Evolutionary conservation across 2,329 filamentous ascomycete species (phyloP).

Genomic region (Scolecobasidium constrictum): DNA sequence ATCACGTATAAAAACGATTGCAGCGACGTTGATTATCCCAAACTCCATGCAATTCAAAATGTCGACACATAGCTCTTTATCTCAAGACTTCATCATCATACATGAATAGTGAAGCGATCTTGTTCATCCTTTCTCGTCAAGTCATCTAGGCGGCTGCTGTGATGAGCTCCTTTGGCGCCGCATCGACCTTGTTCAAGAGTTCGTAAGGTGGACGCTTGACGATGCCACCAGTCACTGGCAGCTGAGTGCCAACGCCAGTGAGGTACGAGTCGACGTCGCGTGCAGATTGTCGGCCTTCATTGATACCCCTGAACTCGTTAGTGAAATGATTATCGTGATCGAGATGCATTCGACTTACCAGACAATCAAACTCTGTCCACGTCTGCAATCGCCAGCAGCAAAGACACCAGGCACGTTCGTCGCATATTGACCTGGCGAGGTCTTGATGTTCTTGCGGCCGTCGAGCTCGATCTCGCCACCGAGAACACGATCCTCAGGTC

Average conservation of each 20-base stretch:
- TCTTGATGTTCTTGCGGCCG: slow-evolving; percentile 92
- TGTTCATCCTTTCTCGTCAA: too few species aligned
- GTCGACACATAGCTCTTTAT: too few species aligned
- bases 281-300: slow-evolving; percentile 87
- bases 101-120: too few species aligned
- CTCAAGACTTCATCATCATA: too few species aligned
- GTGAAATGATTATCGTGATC: slow-evolving; percentile 6
- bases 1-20: too few species aligned
- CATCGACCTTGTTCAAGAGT: slow-evolving; percentile 40
- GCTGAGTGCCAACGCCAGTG: slow-evolving; percentile 58
- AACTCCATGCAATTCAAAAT: too few species aligned
- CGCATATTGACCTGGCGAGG: slow-evolving; percentile 71
- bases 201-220: slow-evolving; percentile 72
- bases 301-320: slow-evolving; percentile 63
- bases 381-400: slow-evolving; percentile 87
- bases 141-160: too few species aligned
- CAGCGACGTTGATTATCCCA: too few species aligned
- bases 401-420: slow-evolving; percentile 86
- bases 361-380: slow-evolving; percentile 90
- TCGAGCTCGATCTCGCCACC: slow-evolving; percentile 87
- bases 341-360: slow-evolving; percentile 50
- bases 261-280: slow-evolving; percentile 87
- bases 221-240: slow-evolving; percentile 89
- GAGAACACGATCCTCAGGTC: slow-evolving; percentile 79
- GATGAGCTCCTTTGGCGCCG: slow-evolving; percentile 26